Base-by-base conservation (phyloP, 2,329 filamentous ascomycete genomes). In the Nectriaceae sp. region DNA sequence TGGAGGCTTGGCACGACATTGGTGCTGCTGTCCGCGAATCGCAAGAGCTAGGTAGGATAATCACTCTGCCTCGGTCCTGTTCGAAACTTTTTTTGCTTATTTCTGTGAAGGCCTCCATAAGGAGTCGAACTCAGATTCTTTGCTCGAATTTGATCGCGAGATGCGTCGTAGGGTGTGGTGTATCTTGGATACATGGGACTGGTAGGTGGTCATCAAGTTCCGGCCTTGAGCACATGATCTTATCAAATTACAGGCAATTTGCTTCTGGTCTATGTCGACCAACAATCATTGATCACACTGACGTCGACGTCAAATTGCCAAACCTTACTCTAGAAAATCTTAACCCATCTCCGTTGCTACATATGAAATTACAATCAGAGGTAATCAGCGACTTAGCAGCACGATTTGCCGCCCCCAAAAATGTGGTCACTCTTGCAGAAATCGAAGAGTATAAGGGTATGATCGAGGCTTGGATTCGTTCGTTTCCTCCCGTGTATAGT, bases 401-500 rank as follows among this genome's bases (percentile, higher is more conserved):
- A 4, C 58, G 61, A 10, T 71, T 69, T 44, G 57, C 59, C 4
- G 50, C 54, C 0, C 55, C 60, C 2, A 65, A 64, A 20, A 61
- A 63, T 43, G 58, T 69, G 21, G 53, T 44, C 8, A 54, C 54
- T 2, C 29, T 59, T 3, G 52, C 62, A 4, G 61, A 74, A 15
- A 54, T 69, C 3, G 48, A 59, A 26, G 60, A 63, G 40, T 66
- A 70, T 42, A 67, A 48, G 22, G 21, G 42, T 2, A 61, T 62
- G 5, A 64, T 75, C 6, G 66, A 76, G 18, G 61, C 61, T 3
- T 79, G 75, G 69, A 68, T 75, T 18, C 52, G 59, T 3, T 63
- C 62, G 5, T 68, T 80, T 18, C 75, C 75, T 3, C 55, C 67
- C 0, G 61, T 71, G 0, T 77, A 73, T 38, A 57, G 61, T 11